A percentile compares a stretch with the other conserved stretches of the same genome.
Conservation (phyloP, 2,329 filamentous ascomycete species). For the Pseudopithomyces chartarum region DNA sequence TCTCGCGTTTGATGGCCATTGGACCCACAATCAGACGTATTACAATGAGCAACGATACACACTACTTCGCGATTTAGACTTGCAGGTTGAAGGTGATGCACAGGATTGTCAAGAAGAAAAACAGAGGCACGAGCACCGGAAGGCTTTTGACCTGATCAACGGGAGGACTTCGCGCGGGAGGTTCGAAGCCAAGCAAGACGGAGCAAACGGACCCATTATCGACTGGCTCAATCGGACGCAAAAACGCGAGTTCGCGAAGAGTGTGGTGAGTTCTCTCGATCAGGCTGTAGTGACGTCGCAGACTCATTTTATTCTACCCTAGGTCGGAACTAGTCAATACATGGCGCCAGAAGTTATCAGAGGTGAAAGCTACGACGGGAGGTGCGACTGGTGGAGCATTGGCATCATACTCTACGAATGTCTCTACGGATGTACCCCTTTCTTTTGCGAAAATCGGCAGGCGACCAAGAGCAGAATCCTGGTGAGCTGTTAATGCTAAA, state of each 20-base stretch:
- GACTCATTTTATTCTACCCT: background rate
- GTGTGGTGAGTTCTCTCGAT: conserved; percentile 54
- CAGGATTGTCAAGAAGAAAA: conserved; percentile 64
- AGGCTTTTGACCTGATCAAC: conserved; percentile 46
- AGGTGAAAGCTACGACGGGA: conserved; percentile 82
- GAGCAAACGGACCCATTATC: conserved; percentile 36
- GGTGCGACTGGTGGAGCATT: conserved; percentile 97
- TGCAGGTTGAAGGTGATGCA: conserved; percentile 74
- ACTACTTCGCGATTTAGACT: conserved; percentile 75
- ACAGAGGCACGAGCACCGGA: conserved; percentile 29
- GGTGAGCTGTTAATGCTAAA: conserved; percentile 51
- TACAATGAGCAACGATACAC: conserved; percentile 83
- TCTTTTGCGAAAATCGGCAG: conserved; percentile 79
- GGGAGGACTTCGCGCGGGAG: conserved; percentile 19
- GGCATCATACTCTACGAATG: conserved; percentile 95
- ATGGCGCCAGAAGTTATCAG: conserved; percentile 95
- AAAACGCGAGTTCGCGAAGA: conserved; percentile 75
- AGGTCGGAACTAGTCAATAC: conserved; percentile 92
- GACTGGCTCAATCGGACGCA: conserved; percentile 52
- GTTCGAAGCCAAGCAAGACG: conserved; percentile 27
- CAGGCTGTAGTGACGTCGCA: background rate
- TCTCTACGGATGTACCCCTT: conserved; percentile 88
- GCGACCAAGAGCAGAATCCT: conserved; percentile 87
- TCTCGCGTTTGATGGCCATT: conserved; percentile 91
- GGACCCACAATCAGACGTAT: conserved; percentile 88